phyloP scores from a whole-genome alignment of 176 grass and related monocot genomes.

The Oryza brachyantha region DNA sequence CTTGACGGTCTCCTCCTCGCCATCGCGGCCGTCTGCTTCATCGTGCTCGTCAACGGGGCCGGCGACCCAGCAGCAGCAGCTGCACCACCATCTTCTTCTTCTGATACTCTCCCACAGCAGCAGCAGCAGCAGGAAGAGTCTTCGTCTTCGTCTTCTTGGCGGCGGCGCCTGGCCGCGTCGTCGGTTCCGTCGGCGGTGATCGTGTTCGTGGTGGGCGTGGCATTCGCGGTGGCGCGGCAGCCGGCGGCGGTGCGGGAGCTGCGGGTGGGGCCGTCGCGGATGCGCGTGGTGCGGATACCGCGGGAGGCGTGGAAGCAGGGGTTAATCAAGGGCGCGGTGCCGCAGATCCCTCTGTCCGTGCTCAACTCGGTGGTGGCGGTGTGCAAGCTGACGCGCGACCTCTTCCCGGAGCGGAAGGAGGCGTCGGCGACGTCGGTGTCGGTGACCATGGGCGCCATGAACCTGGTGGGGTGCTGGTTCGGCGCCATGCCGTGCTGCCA shows the following conservation, averaged over 20 bases:
- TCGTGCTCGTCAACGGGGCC: constrained; percentile 68
- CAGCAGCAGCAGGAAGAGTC: too few relatives aligned
- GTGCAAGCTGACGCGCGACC: constrained; percentile 76
- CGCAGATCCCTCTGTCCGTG: constrained; percentile 75
- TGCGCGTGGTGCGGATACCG: constrained; percentile 59
- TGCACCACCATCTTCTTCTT: too few relatives aligned
- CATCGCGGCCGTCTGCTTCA: constrained; percentile 54
- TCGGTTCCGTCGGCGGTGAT: constrained; percentile 62
- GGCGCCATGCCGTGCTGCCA: constrained; percentile 96
- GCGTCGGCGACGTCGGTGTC: constrained; percentile 66
- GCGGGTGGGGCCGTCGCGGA: constrained; percentile 46
- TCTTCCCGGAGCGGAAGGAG: constrained; percentile 56
- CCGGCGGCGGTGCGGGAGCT: constrained; percentile 64
- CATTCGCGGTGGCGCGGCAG: constrained; percentile 56
- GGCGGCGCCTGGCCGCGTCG: constrained; percentile 21
- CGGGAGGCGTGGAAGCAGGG: constrained; percentile 70
- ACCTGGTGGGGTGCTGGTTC: constrained; percentile 91
- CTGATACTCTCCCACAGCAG: neutral
- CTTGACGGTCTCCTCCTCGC: constrained; percentile 80
- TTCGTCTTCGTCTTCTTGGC: neutral
- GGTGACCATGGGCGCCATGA: constrained; percentile 82
- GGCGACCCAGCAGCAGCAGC: too few relatives aligned
- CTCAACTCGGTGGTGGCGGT: constrained; percentile 92
- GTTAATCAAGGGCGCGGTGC: constrained; percentile 71
- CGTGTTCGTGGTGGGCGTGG: constrained; percentile 69